These are phyloP conservation scores for Pelargonium australe DNA, from an alignment of 441 rosid species.

Conservation along the genomic window DNA sequence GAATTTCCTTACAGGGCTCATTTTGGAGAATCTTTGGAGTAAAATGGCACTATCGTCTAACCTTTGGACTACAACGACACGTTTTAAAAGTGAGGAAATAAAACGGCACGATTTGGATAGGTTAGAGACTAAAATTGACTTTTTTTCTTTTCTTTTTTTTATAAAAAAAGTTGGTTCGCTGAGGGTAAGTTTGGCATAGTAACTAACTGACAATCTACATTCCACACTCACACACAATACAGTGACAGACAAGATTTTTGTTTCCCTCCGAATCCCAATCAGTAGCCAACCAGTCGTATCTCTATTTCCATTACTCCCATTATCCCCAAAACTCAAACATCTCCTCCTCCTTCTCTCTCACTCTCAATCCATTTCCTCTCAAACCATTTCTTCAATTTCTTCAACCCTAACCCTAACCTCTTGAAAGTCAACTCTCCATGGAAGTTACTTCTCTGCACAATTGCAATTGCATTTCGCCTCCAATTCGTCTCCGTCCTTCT, in stretches of 20 bases:
- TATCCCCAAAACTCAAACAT: not conserved
- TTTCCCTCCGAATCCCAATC: not conserved
- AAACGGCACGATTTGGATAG: too few species aligned
- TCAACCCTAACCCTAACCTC: conserved; percentile 15
- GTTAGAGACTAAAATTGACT: too few species aligned
- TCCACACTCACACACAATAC: not conserved
- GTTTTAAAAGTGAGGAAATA: too few species aligned
- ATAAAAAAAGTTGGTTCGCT: too few species aligned
- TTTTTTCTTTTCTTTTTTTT: too few species aligned
- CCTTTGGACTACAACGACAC: too few species aligned
- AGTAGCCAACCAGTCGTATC: not conserved
- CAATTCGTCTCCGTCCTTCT: conserved; percentile 26
- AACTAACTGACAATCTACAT: conserved; percentile 3
- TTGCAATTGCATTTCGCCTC: conserved; percentile 34
- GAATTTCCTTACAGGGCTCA: too few species aligned
- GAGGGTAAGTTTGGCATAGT: too few species aligned
- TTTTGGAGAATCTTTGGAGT: too few species aligned
- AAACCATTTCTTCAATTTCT: not conserved
- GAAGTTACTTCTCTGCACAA: conserved; percentile 35
- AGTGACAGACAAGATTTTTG: not conserved
- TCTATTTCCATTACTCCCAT: not conserved
- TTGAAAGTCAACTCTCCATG: conserved; percentile 17
- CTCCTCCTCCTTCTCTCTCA: not conserved
- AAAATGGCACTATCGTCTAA: too few species aligned
- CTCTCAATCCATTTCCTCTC: conserved; percentile 2